Evolutionary conservation across 2,329 filamentous ascomycete species (phyloP).

Genomic region (Chrysoporthe austroafricana): DNA sequence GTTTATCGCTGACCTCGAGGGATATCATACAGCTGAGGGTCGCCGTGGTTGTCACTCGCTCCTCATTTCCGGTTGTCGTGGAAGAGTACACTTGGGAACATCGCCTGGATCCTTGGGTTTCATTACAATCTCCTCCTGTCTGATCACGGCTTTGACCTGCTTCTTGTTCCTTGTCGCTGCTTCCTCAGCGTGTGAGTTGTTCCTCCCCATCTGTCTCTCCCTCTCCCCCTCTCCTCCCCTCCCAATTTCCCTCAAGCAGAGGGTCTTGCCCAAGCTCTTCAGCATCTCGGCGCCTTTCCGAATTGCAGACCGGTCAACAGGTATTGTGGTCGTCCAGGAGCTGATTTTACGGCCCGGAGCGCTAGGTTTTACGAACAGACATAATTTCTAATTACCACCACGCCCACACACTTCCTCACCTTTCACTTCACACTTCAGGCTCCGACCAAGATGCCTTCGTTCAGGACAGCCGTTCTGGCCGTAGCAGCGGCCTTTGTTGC

Average conservation of each 20-base stretch:
- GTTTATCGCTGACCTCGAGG: neutral
- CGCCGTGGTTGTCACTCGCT: conserved; percentile 16
- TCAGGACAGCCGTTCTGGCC: conserved; percentile 58
- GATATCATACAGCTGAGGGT: neutral
- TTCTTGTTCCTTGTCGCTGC: conserved; percentile 5
- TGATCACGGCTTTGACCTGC: neutral
- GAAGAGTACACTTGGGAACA: neutral
- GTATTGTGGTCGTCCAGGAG: conserved; percentile 4
- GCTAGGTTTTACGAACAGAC: neutral
- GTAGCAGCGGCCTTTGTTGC: conserved; percentile 57
- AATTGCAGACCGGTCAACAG: neutral
- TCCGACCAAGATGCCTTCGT: conserved; percentile 52
- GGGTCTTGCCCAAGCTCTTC: neutral
- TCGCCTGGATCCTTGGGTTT: conserved; percentile 2
- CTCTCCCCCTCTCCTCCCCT: neutral
- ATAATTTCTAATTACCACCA: neutral
- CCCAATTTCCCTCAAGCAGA: neutral
- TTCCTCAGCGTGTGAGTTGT: conserved; percentile 15
- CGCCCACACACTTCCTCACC: neutral
- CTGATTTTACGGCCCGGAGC: neutral
- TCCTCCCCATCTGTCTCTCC: neutral
- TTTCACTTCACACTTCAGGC: neutral
- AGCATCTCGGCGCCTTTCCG: neutral
- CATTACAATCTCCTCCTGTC: neutral
- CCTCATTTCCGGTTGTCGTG: neutral